Percentiles rank a stretch among this genome's conserved stretches.
Conservation (phyloP, 164 flowering plant species). For the Aristolochia californica region DNA sequence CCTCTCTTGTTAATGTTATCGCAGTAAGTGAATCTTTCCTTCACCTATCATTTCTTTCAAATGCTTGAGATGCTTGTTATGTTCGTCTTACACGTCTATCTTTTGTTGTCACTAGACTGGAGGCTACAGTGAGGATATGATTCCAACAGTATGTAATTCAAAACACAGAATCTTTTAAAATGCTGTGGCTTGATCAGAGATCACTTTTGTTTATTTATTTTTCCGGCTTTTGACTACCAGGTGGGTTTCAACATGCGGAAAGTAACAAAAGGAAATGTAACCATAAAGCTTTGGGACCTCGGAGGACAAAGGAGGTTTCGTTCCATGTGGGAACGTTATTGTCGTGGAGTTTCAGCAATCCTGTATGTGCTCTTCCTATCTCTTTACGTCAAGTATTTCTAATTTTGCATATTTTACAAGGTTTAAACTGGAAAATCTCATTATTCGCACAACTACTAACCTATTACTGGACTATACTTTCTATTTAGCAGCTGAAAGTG, state of each 20-base stretch:
- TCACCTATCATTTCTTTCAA: too few species aligned
- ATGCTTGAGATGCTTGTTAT: too few species aligned
- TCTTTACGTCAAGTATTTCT: background rate
- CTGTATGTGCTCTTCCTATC: constrained; percentile 33
- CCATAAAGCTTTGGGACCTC: constrained; percentile 95
- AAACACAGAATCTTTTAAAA: background rate
- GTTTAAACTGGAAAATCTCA: too few species aligned
- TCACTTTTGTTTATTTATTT: background rate
- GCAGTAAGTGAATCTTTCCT: constrained; percentile 47
- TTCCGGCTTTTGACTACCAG: constrained; percentile 15
- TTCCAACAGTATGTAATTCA: constrained; percentile 66
- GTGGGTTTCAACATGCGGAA: constrained; percentile 97
- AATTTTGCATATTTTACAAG: too few species aligned
- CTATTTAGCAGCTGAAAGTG: too few species aligned
- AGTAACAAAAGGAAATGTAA: constrained; percentile 90
- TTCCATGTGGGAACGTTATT: constrained; percentile 98
- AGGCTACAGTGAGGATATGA: constrained; percentile 98
- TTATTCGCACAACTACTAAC: too few species aligned
- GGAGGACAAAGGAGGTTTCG: constrained; percentile 98
- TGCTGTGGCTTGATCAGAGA: too few species aligned
- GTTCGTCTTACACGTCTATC: background rate
- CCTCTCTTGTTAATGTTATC: constrained; percentile 88
- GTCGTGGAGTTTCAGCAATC: constrained; percentile 92
- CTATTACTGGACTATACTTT: too few species aligned
- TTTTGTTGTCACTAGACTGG: constrained; percentile 47